Conservation (phyloP, 192 early-diverging fungal species). For the Radiomyces spectabilis region DNA sequence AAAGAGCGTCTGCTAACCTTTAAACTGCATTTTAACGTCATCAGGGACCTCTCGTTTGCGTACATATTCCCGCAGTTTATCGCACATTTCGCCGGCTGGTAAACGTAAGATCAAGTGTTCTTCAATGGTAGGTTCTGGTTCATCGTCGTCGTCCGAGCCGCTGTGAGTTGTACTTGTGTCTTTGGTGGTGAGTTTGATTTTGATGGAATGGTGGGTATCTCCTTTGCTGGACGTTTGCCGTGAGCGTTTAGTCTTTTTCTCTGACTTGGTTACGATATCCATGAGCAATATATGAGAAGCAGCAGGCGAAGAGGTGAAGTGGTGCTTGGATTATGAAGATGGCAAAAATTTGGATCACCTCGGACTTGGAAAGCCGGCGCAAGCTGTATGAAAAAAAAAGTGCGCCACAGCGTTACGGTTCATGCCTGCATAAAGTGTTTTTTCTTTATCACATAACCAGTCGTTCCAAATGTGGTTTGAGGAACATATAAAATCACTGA, state of each 20-base stretch:
- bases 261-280: conserved; percentile 1
- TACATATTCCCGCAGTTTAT: conserved; percentile 44
- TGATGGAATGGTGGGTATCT: conserved; percentile 10
- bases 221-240: conserved; percentile 1
- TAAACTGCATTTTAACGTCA: conserved; percentile 27
- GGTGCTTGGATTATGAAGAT: too few species aligned
- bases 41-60: conserved; percentile 34
- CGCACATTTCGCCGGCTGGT: conserved; percentile 40
- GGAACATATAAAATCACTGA: background rate
- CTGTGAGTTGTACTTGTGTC: background rate
- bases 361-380: too few species aligned
- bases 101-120: conserved; percentile 79
- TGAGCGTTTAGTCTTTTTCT: too few species aligned
- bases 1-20: conserved; percentile 12
- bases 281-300: background rate
- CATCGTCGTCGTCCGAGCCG: conserved; percentile 48
- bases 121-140: conserved; percentile 64
- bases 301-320: too few species aligned
- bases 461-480: background rate
- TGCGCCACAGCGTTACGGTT: too few species aligned
- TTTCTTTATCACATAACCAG: background rate
- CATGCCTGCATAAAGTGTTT: too few species aligned
- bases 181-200: conserved; percentile 25
- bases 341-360: too few species aligned
- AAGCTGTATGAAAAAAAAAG: too few species aligned